Conservation (phyloP, 805 yeast genomes). For the Metschnikowia lunata region DNA sequence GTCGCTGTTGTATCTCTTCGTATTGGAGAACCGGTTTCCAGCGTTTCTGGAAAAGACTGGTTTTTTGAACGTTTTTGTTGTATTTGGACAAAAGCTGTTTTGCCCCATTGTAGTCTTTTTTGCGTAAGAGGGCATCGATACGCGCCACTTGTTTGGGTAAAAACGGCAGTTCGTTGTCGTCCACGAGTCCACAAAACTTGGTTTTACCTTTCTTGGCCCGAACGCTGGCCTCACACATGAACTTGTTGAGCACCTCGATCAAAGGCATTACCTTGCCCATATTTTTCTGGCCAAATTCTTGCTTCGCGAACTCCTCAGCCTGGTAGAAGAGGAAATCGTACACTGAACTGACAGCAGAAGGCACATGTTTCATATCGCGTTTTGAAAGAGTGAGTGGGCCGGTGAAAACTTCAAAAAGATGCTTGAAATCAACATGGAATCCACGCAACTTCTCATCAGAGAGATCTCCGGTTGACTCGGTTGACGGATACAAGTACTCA, state of each 20-base stretch:
- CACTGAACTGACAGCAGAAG: constrained; percentile 34
- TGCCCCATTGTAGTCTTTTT: constrained; percentile 36
- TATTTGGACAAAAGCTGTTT: constrained; percentile 31
- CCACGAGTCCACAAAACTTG: constrained; percentile 21
- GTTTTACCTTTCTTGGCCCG: constrained; percentile 22
- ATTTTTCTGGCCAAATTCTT: constrained; percentile 12
- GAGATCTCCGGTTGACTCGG: constrained; percentile 5
- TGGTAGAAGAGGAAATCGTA: constrained; percentile 40
- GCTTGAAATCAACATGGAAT: constrained; percentile 7
- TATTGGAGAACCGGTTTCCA: constrained; percentile 30
- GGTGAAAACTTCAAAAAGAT: constrained; percentile 2
- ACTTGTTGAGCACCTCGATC: constrained; percentile 29
- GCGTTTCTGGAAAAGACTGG: constrained; percentile 35
- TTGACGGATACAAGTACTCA: constrained; percentile 21
- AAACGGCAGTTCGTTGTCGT: constrained; percentile 22
- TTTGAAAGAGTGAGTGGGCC: constrained; percentile 24
- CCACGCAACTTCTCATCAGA: constrained; percentile 10
- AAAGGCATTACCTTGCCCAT: constrained; percentile 21
- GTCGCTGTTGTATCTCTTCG: constrained; percentile 23
- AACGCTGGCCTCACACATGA: constrained; percentile 40
- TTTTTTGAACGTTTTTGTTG: constrained; percentile 33
- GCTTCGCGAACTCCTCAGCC: constrained; percentile 26
- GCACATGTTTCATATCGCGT: constrained; percentile 22
- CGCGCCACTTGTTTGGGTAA: constrained; percentile 37
- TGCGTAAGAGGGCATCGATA: constrained; percentile 34